Evolutionary conservation across 1,139 yeast genomes (phyloP), one percentile per base, ranked within the genome.

Genomic region (Yamadazyma triangularis): DNA sequence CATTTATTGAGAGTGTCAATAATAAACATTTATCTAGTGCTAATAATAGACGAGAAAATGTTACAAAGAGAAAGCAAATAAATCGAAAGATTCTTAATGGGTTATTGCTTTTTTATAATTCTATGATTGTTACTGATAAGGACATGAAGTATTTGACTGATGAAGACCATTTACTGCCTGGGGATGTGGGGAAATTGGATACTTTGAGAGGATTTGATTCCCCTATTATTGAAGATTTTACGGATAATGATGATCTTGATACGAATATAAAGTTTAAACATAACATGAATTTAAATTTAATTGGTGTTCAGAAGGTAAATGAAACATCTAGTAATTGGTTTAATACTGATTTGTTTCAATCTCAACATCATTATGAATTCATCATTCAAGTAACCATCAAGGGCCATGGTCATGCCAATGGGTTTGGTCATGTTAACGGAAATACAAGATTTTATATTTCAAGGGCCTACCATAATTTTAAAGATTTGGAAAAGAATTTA

Each of bases 1-100:
- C 78, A 24, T 87, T 88, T 50, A 71, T 83, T 45, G 93, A 86
- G 49, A 73, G 79, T 36, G 79, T 89, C 56, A 83, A 84, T 51
- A 58, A 69, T 19, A 77, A 84, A 51, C 76, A 77, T 25, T 74
- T 88, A n/a, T 55, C 64, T 34, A 75, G 83, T 42, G 73, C 83
- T 13, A 71, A 82, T 15, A 83, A 79, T 33, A 85, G 91, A 42
- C 64, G 84, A 24, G 86, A 82, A 12, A 78, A 79, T 40, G 60
- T 73, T 21, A 81, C 95, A 2, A 87, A 87, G 50, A 67, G 96
- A 29, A 71, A 71, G 41, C 74, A 82, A 41, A 60, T 81, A 32
- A 78, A 79, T 20, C 58, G 62, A 30, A 81, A 80, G 48, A 36
- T 86, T 18, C 66, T 77, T 25, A 73, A 81, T 32, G 66, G 86